Evolutionary conservation across 352 stramenopile species (phyloP), one percentile per base, ranked within the genome.

Genomic region (Aphanomyces cochlioides): DNA sequence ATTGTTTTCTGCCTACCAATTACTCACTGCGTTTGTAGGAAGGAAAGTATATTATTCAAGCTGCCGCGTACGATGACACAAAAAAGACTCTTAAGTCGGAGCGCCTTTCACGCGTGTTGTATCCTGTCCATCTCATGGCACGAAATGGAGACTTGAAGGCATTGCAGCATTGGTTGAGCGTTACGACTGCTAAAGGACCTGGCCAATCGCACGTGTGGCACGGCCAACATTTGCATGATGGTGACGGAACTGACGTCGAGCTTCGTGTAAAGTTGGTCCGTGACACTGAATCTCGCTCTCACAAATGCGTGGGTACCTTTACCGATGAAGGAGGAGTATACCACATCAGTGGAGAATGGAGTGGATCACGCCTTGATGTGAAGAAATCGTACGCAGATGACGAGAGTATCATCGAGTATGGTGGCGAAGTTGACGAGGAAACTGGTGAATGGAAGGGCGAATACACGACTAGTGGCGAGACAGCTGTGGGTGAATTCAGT

Each of bases 1-100:
- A n/a, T n/a, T n/a, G n/a, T n/a, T n/a, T n/a, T n/a, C n/a, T n/a
- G n/a, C n/a, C n/a, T n/a, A n/a, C n/a, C n/a, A n/a, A n/a, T n/a
- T n/a, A n/a, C n/a, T n/a, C n/a, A n/a, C n/a, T n/a, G n/a, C n/a
- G n/a, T n/a, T n/a, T n/a, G 8, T 61, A 70, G 64, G 64, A 70
- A 15, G 64, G 64, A 39, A 54, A 70, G 34, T 50, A 50, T 36
- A 45, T 58, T 41, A 12, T 70, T 13, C 41, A 70, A 47, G 64
- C 38, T 4, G 47, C 41, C 13, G 10, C n/a, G 21, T 21, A 54
- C 17, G 47, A 70, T n/a, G n/a, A 41, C 7, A 17, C 61, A 7
- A 43, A 45, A n/a, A 21, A 19, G 8, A n/a, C 19, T 6, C 28
- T 70, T 15, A 19, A 58, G 13, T 61, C 36, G n/a, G 64, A 70